Evolutionary conservation across 768 basidiomycete genomes (phyloP).

Genomic region (Neoboletus brunneissimus): DNA sequence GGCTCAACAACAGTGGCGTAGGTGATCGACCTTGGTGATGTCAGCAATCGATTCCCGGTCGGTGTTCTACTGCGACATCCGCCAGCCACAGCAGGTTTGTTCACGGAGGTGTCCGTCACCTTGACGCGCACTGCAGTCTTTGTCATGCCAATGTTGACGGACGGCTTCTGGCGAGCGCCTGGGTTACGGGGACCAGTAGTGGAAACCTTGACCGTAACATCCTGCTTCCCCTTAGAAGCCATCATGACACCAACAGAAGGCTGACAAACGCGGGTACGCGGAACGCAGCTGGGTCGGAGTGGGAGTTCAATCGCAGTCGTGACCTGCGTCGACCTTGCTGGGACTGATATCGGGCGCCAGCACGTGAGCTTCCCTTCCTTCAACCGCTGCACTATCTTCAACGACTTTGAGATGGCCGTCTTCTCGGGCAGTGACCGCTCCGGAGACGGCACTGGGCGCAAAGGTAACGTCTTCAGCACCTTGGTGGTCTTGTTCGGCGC

Average conservation of each 20-base stretch:
- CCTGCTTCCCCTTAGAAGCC: background rate
- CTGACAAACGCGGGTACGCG: background rate
- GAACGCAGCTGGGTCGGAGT: conserved; percentile 2
- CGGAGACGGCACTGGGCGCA: background rate
- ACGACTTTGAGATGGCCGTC: background rate
- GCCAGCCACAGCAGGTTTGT: background rate
- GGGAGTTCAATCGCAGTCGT: background rate
- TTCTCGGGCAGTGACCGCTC: background rate
- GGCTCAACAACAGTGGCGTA: background rate
- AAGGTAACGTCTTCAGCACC: background rate
- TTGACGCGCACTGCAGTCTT: background rate
- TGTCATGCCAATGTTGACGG: background rate
- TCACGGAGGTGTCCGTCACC: too few relatives aligned
- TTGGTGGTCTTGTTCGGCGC: background rate
- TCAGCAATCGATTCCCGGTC: background rate
- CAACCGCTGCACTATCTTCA: background rate
- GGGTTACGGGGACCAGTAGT: background rate
- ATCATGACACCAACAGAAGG: background rate
- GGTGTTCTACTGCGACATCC: background rate
- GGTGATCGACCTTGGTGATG: background rate
- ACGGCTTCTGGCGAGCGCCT: background rate
- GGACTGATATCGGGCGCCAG: too few relatives aligned
- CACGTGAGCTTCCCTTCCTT: background rate
- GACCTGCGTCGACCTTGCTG: background rate
- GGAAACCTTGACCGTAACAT: background rate